Evolutionary conservation across 495 filamentous ascomycete species (phyloP).

Genomic region (Neurospora sp.): DNA sequence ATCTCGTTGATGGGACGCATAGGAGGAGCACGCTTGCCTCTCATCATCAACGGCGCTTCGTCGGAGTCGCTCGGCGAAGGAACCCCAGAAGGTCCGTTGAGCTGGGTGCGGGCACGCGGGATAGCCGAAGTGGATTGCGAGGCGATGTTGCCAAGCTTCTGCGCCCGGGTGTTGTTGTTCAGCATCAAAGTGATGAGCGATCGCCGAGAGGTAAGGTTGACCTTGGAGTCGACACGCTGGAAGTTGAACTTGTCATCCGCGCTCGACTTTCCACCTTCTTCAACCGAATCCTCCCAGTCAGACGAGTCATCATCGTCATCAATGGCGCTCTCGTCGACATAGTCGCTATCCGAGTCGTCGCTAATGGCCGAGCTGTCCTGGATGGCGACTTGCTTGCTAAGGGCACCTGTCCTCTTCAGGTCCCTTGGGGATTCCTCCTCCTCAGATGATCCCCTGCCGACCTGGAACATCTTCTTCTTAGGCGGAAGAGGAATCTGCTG

Average conservation of each 20-base stretch:
- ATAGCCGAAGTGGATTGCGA: slow-evolving; percentile 76
- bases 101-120: slow-evolving; percentile 58
- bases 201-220: slow-evolving; percentile 72
- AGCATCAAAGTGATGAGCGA: slow-evolving; percentile 88
- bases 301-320: slow-evolving; percentile 82
- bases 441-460: slow-evolving; percentile 69
- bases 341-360: slow-evolving; percentile 62
- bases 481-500: slow-evolving; percentile 37
- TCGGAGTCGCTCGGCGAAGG: slow-evolving; percentile 61
- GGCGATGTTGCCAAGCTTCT: slow-evolving; percentile 51
- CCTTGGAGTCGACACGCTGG: slow-evolving; percentile 79
- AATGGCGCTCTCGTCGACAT: slow-evolving; percentile 70
- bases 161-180: slow-evolving; percentile 53
- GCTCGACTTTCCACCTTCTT: slow-evolving; percentile 72
- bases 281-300: slow-evolving; percentile 90
- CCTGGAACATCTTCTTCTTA: slow-evolving; percentile 65
- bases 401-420: slow-evolving; percentile 73
- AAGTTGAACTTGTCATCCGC: slow-evolving; percentile 72
- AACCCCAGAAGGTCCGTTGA: slow-evolving; percentile 61
- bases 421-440: slow-evolving; percentile 67
- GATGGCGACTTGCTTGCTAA: slow-evolving; percentile 64
- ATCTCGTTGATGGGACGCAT: slow-evolving; percentile 53
- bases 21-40: slow-evolving; percentile 27
- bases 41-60: slow-evolving; percentile 61
- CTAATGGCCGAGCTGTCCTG: slow-evolving; percentile 51